Percentiles rank a stretch among this genome's conserved stretches.
These are phyloP conservation scores for Hypomontagnella submonticulosa DNA, from an alignment of 495 filamentous ascomycete species.

Conservation along the genomic window DNA sequence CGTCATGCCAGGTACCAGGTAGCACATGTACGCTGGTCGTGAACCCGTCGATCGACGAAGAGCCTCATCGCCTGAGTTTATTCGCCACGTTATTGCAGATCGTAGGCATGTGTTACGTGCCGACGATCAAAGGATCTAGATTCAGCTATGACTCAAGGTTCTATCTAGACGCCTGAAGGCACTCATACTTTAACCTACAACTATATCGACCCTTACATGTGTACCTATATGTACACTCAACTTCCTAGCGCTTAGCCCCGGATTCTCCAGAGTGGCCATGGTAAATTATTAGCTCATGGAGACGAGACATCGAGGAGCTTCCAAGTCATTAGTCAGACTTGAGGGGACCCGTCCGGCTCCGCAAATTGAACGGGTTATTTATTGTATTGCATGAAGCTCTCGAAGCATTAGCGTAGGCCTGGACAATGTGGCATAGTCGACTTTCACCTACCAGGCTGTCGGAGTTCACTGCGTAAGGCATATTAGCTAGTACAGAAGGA, in stretches of 20 bases:
- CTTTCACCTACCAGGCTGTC: constrained; percentile 10
- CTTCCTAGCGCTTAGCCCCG: too few species aligned
- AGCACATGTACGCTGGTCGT: constrained; percentile 14
- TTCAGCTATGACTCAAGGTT: too few species aligned
- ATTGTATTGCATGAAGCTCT: constrained; percentile 3
- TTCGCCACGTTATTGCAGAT: neutral
- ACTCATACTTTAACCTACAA: too few species aligned
- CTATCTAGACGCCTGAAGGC: too few species aligned
- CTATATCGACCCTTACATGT: neutral
- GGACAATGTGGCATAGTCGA: constrained; percentile 12
- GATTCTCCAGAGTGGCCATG: too few species aligned
- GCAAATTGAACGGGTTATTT: constrained; percentile 6
- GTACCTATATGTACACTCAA: too few species aligned
- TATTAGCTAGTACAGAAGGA: neutral
- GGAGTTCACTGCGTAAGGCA: constrained; percentile 2
- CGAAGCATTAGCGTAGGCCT: constrained; percentile 2
- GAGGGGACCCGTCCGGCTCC: constrained; percentile 4
- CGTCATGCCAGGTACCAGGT: constrained; percentile 27
- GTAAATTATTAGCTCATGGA: too few species aligned
- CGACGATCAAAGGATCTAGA: neutral
- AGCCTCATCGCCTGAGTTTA: constrained; percentile 29
- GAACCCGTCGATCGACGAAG: constrained; percentile 24
- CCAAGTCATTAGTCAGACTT: neutral
- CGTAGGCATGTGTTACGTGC: neutral
- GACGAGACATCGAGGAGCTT: too few species aligned